phyloP scores from a whole-genome alignment of 768 basidiomycete species.

The Boletus tomentosulus region DNA sequence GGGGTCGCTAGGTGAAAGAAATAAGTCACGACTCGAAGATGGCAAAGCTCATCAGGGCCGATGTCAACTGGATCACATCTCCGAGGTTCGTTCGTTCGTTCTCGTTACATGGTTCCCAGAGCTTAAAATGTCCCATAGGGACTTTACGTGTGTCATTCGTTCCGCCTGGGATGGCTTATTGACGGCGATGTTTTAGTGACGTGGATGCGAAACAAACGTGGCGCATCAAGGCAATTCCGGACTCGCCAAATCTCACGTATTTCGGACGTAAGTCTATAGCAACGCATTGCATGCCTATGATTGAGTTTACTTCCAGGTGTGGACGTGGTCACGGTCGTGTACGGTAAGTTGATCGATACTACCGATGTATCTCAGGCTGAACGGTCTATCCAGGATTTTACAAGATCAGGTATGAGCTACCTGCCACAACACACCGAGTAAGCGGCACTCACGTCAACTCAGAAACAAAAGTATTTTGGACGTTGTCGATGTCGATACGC shows the following conservation, averaged over 20 bases:
- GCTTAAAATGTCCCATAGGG: slow-evolving; percentile 37
- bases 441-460: slow-evolving; percentile 1
- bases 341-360: slow-evolving; percentile 44
- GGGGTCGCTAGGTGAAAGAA: slow-evolving; percentile 57
- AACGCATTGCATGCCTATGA: not conserved
- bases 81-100: slow-evolving; percentile 44
- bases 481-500: slow-evolving; percentile 70
- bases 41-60: slow-evolving; percentile 65
- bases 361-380: not conserved
- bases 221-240: slow-evolving; percentile 63
- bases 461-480: slow-evolving; percentile 69
- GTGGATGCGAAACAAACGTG: slow-evolving; percentile 74
- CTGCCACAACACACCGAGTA: too few relatives aligned
- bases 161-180: not conserved
- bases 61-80: slow-evolving; percentile 81
- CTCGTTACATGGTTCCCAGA: not conserved
- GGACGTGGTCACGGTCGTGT: slow-evolving; percentile 65
- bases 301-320: slow-evolving; percentile 41
- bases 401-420: slow-evolving; percentile 57
- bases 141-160: slow-evolving; percentile 58
- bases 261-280: slow-evolving; percentile 60
- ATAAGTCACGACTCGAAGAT: slow-evolving; percentile 74
- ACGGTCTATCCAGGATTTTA: slow-evolving; percentile 56
- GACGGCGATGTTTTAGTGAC: slow-evolving; percentile 43
- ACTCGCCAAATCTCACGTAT: slow-evolving; percentile 51